These are phyloP conservation scores for Chenopodium suecicum DNA, from an alignment of 148 eudicot genomes.

Conservation along the genomic window DNA sequence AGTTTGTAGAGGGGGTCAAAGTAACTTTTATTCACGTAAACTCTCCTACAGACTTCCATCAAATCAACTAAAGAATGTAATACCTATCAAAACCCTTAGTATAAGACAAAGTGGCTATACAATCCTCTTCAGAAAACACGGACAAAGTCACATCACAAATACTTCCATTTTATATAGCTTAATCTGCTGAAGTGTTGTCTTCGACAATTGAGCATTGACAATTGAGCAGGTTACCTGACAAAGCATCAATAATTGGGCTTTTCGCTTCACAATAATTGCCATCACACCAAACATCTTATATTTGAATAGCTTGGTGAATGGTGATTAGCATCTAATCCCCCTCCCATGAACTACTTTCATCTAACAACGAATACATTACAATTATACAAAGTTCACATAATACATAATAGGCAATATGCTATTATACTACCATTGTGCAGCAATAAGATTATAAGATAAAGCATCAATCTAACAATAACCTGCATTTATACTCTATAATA, in stretches of 20 bases:
- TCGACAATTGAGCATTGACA: neutral
- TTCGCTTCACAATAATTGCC: neutral
- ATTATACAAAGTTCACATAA: neutral
- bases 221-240: neutral
- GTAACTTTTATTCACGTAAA: neutral
- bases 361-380: neutral
- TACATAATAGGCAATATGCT: neutral
- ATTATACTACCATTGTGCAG: neutral
- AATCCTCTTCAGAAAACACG: neutral
- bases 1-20: neutral
- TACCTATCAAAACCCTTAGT: neutral
- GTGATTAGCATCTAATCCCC: neutral
- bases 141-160: neutral
- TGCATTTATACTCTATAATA: neutral
- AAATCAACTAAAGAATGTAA: neutral
- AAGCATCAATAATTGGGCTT: neutral
- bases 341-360: conserved; percentile 2
- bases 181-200: neutral
- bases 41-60: neutral
- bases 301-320: neutral
- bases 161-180: neutral
- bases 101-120: neutral
- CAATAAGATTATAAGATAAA: neutral
- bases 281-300: neutral
- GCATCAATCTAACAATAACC: neutral